Evolutionary conservation across 2,329 filamentous ascomycete species (phyloP).

Genomic region (Pseudopithomyces chartarum): DNA sequence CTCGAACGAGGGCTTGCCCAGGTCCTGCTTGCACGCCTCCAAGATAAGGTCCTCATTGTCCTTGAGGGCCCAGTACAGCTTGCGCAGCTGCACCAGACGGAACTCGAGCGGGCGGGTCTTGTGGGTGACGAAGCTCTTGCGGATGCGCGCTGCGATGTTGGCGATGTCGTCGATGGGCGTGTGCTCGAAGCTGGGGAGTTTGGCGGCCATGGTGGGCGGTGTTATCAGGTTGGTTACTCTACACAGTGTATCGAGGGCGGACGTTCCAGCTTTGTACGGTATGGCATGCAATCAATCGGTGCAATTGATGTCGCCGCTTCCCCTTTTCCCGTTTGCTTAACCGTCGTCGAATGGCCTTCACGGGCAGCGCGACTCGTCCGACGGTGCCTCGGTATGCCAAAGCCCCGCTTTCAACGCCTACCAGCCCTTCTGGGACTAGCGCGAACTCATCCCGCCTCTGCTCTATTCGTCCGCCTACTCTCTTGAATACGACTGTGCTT

Average conservation of each 20-base stretch:
- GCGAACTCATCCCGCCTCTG: no score
- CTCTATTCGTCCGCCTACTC: no score
- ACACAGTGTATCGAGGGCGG: no score
- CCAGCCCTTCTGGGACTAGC: no score
- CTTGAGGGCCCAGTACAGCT: slow-evolving; percentile 90
- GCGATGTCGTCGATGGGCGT: slow-evolving; percentile 43
- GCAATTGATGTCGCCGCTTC: no score
- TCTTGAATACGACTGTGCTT: no score
- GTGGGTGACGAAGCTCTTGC: slow-evolving; percentile 74
- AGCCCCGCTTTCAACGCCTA: neutral
- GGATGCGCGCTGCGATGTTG: slow-evolving; percentile 56
- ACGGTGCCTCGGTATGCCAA: neutral
- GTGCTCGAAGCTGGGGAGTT: slow-evolving; percentile 41
- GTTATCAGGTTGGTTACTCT: no score
- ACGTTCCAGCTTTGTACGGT: neutral
- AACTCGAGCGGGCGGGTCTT: slow-evolving; percentile 84
- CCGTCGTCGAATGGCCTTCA: neutral
- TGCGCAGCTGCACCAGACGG: slow-evolving; percentile 83
- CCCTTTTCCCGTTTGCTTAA: no score
- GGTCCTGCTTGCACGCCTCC: slow-evolving; percentile 76
- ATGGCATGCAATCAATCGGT: no score
- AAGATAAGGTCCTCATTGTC: slow-evolving; percentile 76
- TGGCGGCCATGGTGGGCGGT: slow-evolving; percentile 20
- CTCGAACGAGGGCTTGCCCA: slow-evolving; percentile 80
- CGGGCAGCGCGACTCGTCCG: neutral